Evolutionary conservation across 176 grass and related monocot genomes (phyloP).

Genomic region (Oryza glumipatula): DNA sequence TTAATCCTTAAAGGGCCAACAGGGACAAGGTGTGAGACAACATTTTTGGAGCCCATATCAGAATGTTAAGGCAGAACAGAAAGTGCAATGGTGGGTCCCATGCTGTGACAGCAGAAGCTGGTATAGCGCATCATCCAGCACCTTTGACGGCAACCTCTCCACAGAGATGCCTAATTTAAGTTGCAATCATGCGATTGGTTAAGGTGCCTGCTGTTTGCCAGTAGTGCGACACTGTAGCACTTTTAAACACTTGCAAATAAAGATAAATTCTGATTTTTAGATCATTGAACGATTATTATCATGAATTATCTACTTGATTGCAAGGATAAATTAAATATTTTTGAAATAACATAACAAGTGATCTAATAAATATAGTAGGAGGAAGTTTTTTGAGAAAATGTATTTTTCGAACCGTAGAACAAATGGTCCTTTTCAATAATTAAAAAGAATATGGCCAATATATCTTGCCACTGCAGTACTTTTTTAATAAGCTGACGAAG

Average conservation of each 20-base stretch:
- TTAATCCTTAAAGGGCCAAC: background rate
- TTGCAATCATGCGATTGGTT: conserved; percentile 16
- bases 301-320: too few species aligned
- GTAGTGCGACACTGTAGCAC: background rate
- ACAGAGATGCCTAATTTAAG: conserved; percentile 8
- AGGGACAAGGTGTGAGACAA: background rate
- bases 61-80: conserved; percentile 11
- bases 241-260: background rate
- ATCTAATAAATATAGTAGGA: too few species aligned
- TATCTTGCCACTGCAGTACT: background rate
- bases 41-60: background rate
- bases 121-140: conserved; percentile 2
- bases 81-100: conserved; percentile 7
- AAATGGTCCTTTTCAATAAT: too few species aligned
- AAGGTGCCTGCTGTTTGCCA: background rate
- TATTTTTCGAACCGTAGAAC: too few species aligned
- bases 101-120: background rate
- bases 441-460: background rate
- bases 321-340: too few species aligned
- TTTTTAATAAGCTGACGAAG: background rate
- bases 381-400: too few species aligned
- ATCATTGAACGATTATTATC: too few species aligned
- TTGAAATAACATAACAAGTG: too few species aligned
- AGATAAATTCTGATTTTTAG: background rate
- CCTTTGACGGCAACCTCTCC: conserved; percentile 5